Evolutionary conservation across 2,329 filamentous ascomycete genomes (phyloP).

Genomic region (Cryphonectria carpinicola): DNA sequence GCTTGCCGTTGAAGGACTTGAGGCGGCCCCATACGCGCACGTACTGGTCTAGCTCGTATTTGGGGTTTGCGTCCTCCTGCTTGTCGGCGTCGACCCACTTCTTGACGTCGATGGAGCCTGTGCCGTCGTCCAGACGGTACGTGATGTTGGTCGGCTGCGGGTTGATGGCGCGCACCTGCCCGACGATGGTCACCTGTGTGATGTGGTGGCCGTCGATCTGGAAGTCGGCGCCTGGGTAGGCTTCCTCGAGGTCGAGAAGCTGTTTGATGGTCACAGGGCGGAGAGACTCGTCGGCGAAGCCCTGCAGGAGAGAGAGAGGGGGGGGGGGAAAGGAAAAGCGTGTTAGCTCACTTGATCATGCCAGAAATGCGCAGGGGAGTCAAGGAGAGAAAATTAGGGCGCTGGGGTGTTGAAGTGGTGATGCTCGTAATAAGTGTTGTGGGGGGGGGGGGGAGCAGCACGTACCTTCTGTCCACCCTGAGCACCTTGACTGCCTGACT

Average conservation of each 20-base stretch:
- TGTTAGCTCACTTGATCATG: neutral
- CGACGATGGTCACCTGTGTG: slow-evolving; percentile 81
- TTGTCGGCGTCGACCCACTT: slow-evolving; percentile 76
- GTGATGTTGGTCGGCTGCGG: slow-evolving; percentile 90
- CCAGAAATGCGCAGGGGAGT: neutral
- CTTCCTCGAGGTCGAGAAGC: slow-evolving; percentile 79
- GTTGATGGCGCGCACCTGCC: slow-evolving; percentile 85
- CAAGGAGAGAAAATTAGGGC: neutral
- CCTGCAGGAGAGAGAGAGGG: slow-evolving; percentile 40
- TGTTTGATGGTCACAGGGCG: slow-evolving; percentile 97
- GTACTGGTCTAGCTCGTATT: slow-evolving; percentile 74
- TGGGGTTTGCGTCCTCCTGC: slow-evolving; percentile 50
- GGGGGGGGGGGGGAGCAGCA: too few relatives aligned
- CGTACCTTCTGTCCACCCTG: slow-evolving; percentile 35
- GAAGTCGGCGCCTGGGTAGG: slow-evolving; percentile 74
- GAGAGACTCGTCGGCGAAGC: slow-evolving; percentile 80
- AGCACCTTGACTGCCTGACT: slow-evolving; percentile 57
- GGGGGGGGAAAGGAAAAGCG: neutral
- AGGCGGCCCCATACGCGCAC: slow-evolving; percentile 85
- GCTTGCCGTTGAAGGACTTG: slow-evolving; percentile 82
- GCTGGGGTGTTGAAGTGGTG: neutral
- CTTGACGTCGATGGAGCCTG: slow-evolving; percentile 88
- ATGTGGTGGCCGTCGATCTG: slow-evolving; percentile 78
- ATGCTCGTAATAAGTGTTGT: neutral
- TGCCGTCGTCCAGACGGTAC: slow-evolving; percentile 94